phyloP scores from a whole-genome alignment of 345 rosid species.

The Eucalyptus marginata region DNA sequence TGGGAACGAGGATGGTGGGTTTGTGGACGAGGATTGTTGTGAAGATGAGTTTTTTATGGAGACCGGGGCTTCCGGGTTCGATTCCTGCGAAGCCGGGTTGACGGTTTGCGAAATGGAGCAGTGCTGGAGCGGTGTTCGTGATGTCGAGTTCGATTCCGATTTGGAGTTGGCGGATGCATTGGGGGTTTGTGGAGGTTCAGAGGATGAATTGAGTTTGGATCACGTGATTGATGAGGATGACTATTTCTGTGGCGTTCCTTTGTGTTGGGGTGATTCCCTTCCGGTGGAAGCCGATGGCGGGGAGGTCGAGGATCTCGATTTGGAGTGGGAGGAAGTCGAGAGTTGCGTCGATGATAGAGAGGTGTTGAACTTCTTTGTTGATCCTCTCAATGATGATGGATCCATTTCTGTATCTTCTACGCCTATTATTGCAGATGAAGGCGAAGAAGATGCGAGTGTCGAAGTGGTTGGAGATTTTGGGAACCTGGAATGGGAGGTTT shows the following conservation, averaged over 20 bases:
- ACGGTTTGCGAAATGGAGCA: constrained; percentile 15
- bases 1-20: background rate
- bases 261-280: constrained; percentile 62
- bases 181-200: constrained; percentile 29
- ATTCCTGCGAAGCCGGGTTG: constrained; percentile 5
- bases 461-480: constrained; percentile 38
- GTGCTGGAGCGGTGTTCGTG: background rate
- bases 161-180: constrained; percentile 22
- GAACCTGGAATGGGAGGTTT: constrained; percentile 70
- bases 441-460: constrained; percentile 21
- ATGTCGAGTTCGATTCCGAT: constrained; percentile 32
- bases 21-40: constrained; percentile 1
- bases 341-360: constrained; percentile 53
- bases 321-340: constrained; percentile 94
- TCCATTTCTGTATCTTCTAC: constrained; percentile 37
- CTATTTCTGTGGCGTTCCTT: constrained; percentile 37
- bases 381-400: constrained; percentile 31
- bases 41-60: constrained; percentile 23
- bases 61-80: background rate
- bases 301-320: constrained; percentile 27
- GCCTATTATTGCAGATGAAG: background rate
- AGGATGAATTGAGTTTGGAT: constrained; percentile 27
- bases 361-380: constrained; percentile 19
- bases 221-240: constrained; percentile 15
- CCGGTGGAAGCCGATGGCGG: background rate